phyloP scores from a whole-genome alignment of 495 filamentous ascomycete species.

The Choiromyces venosus region DNA sequence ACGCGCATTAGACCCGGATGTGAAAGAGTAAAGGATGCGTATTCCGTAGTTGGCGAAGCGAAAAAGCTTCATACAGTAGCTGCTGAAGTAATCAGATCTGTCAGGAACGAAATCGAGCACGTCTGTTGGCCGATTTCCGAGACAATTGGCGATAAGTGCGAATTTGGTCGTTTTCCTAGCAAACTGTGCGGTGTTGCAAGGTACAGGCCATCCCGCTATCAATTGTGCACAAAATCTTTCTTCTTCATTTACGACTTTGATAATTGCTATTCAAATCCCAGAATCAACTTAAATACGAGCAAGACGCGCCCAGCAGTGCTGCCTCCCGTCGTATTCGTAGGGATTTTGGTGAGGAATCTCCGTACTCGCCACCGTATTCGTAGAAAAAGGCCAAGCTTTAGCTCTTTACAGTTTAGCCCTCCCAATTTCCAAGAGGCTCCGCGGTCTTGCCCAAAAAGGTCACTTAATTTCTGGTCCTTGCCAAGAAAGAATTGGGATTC shows the following conservation, averaged over 20 bases:
- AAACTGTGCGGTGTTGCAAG: neutral
- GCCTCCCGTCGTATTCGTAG: neutral
- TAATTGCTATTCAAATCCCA: neutral
- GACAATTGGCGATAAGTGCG: neutral
- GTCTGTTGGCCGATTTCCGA: neutral
- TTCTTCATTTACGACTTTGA: neutral
- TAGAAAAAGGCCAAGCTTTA: neutral
- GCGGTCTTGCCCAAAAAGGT: neutral
- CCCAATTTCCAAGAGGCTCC: neutral
- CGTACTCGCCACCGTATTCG: neutral
- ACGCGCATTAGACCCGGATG: neutral
- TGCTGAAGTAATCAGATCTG: neutral
- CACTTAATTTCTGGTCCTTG: neutral
- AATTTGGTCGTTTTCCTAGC: neutral
- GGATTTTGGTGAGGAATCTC: neutral
- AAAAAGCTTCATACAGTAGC: neutral
- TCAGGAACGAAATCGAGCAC: neutral
- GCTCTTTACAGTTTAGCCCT: neutral
- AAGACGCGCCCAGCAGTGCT: neutral
- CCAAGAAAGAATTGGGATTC: neutral
- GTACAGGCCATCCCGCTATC: neutral
- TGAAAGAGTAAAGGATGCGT: neutral
- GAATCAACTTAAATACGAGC: neutral
- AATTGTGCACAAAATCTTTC: neutral
- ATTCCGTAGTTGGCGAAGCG: neutral